These are phyloP conservation scores for Cyberlindnera euphorbiiphila DNA, from an alignment of 805 yeast species.

Conservation along the genomic window DNA sequence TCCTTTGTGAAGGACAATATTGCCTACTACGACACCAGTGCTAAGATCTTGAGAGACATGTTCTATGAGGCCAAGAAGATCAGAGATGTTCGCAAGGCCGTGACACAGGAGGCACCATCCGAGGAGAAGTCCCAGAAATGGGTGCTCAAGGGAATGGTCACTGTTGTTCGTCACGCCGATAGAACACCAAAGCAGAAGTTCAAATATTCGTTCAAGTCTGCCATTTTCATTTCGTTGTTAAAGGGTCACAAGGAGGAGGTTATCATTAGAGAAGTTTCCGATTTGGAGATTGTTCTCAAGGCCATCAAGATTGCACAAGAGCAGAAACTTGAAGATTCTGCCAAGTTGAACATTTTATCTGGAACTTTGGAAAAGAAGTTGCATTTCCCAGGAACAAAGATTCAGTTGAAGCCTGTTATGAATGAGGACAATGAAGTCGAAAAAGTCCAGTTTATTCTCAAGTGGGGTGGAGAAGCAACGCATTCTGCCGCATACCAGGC, in stretches of 20 bases:
- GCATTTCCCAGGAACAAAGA: conserved; percentile 91
- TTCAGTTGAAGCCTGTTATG: conserved; percentile 88
- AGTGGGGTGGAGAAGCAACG: conserved; percentile 99
- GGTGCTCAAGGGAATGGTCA: conserved; percentile 91
- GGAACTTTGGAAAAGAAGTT: conserved; percentile 86
- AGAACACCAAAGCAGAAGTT: conserved; percentile 98
- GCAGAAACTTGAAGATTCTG: conserved; percentile 73
- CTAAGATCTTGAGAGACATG: conserved; percentile 69
- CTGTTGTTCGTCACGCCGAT: conserved; percentile 94
- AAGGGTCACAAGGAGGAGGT: conserved; percentile 97
- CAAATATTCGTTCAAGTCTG: conserved; percentile 89
- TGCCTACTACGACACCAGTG: conserved; percentile 79
- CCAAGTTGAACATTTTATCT: conserved; percentile 70
- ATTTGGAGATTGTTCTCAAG: conserved; percentile 77
- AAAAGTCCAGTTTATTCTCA: conserved; percentile 90
- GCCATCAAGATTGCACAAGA: conserved; percentile 81
- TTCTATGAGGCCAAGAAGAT: conserved; percentile 60
- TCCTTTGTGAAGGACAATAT: conserved; percentile 93
- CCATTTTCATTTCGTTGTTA: conserved; percentile 75
- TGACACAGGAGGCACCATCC: conserved; percentile 32
- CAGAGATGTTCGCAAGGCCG: conserved; percentile 38
- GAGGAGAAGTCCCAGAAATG: conserved; percentile 70
- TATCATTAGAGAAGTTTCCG: conserved; percentile 85
- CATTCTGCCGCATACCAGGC: conserved; percentile 96
- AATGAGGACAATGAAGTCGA: conserved; percentile 70